Base-by-base conservation (phyloP, 2,329 filamentous ascomycete species). In the Fusarium buharicum region DNA sequence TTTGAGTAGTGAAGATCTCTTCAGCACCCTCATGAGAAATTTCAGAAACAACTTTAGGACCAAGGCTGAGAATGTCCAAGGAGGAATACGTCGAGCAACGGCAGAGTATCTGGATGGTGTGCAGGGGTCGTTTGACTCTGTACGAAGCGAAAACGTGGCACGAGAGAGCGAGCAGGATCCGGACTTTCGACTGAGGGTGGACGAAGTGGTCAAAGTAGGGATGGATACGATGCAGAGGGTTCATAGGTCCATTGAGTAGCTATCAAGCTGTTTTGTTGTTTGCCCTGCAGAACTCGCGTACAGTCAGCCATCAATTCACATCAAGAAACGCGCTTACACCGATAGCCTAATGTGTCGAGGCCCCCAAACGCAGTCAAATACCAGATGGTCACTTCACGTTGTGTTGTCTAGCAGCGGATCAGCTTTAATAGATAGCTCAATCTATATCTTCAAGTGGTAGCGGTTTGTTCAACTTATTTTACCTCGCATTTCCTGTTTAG, bases 151-250 rank as follows among this genome's bases (percentile, higher is more conserved):
- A 31, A 77, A 78, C 50, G 73, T 72, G 6, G 73, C 71, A 0
- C 16, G 68, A 18, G 77, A 80, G 64, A 73, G 73, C 17, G 76
- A 78, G 47, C 62, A 59, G 38, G 74, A 80, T 39, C 72, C 72
- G 1, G 74, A 68, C 17, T 78, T 78, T 38, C 65, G 76, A 6
- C 16, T 40, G 1, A 66, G 73, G 4, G 74, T 79, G 14, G 70
- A 72, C 3, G 40, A 50, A 1, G 34, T 24, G 6, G 22, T 43
- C 0, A 43, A 16, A n/a, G 27, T 14, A 3, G 59, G 55, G 1
- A 58, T 34, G 13, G 48, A 51, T 5, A 50, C 30, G 8, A 55
- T 67, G 24, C 30, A 36, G 12, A 50, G 33, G 20, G 58, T 55
- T 17, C 48, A 36, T 0, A 14, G 18, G 46, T 51, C 31, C 48